Base-by-base conservation (phyloP, 2,329 filamentous ascomycete species). In the Thermothelomyces thermophilus region DNA sequence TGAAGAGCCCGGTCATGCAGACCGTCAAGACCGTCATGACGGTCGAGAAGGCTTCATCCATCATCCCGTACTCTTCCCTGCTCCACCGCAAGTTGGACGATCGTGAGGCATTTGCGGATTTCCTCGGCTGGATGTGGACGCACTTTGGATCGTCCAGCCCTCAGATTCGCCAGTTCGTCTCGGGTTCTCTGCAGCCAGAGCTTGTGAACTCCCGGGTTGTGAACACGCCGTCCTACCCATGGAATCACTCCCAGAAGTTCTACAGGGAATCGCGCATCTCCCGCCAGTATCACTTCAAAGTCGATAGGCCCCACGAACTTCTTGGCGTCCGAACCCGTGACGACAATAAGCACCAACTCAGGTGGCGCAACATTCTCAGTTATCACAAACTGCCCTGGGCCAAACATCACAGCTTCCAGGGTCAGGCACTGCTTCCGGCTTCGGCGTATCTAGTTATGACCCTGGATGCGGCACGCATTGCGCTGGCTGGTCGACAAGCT, bases 371-470 rank as follows among this genome's bases (percentile, higher is more conserved):
- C 41, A 56, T 71, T 9, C 49, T 74, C n/a, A 65, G 63, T 26
- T 41, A 60, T 2, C 63, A 67, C 3, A 65, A 67, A 37, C 43
- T 74, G 9, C 64, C 67, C 0, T 75, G 72, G 72, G 54, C 68
- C 2, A 50, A 62, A 28, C 64, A 66, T 17, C 73, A 75, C 54
- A 57, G 57, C 7, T 71, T 75, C 30, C 70, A 73, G 51, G 68
- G 67, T 1, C 68, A 73, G 45, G 64, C 68, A 3, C 59, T 76
- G 14, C 60, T 76, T 8, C 73, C 73, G 2, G 72, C 68, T 3
- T 73, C 73, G 2, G 73, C 68, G 0, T 76, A 75, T 55, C 67
- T 70, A 31, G 52, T 70, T 40, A 74, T 75, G 69, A 71, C 70
- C 1, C 55, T 73, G 7, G 73, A 75, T 41, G 73, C 73, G 3